These are phyloP conservation scores for Dentipellis fragilis DNA, from an alignment of 768 basidiomycete genomes.

Conservation along the genomic window DNA sequence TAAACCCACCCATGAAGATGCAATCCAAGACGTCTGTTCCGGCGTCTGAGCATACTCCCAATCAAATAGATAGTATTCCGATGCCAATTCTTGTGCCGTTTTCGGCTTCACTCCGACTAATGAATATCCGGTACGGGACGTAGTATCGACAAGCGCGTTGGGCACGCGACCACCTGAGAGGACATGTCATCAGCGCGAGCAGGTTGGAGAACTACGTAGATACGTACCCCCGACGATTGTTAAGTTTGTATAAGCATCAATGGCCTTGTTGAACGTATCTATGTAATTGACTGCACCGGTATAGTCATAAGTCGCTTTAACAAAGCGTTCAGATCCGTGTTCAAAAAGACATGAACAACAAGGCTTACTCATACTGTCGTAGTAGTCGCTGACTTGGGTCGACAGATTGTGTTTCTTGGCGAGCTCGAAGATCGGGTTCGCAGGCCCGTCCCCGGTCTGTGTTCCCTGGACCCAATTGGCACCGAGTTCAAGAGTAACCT, in stretches of 20 bases:
- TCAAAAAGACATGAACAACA: neutral
- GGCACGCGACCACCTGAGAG: conserved; percentile 33
- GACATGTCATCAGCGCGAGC: neutral
- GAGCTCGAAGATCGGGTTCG: conserved; percentile 52
- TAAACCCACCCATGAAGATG: conserved; percentile 45
- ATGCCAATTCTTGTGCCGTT: conserved; percentile 35
- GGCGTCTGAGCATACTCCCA: conserved; percentile 51
- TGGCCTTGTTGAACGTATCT: conserved; percentile 19
- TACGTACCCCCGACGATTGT: conserved; percentile 35
- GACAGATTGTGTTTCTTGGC: conserved; percentile 44
- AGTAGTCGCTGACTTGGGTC: conserved; percentile 35
- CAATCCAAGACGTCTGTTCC: conserved; percentile 52
- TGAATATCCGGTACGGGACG: conserved; percentile 43
- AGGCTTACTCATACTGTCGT: conserved; percentile 30
- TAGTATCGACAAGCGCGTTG: conserved; percentile 40
- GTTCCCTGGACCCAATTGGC: conserved; percentile 54
- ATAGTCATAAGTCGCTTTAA: conserved; percentile 42
- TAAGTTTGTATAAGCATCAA: conserved; percentile 29
- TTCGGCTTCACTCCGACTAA: conserved; percentile 36
- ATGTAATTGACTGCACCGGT: conserved; percentile 26
- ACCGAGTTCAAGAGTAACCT: conserved; percentile 40
- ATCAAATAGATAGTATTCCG: conserved; percentile 43
- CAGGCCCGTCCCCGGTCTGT: conserved; percentile 34
- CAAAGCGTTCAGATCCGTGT: neutral
- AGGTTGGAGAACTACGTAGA: neutral